These are phyloP conservation scores for Neurospora pannonica DNA, from an alignment of 495 filamentous ascomycete species.

Conservation along the genomic window DNA sequence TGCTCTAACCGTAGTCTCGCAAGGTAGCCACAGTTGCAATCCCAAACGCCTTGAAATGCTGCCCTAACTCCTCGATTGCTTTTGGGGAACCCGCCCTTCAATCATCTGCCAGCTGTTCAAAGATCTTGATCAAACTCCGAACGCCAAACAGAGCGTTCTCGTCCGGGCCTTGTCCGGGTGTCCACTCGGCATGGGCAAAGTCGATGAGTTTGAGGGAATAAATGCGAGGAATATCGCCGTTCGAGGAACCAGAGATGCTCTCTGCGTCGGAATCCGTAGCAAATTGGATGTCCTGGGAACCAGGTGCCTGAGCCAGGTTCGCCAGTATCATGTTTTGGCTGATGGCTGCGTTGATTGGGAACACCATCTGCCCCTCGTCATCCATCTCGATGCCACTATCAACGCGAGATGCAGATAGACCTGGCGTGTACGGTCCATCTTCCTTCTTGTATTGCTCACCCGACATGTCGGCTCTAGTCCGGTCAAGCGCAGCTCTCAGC, in stretches of 20 bases:
- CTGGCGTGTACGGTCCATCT: background rate
- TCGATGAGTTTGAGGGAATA: conserved; percentile 86
- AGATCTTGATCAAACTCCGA: conserved; percentile 59
- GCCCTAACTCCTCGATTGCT: background rate
- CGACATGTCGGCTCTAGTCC: conserved; percentile 37
- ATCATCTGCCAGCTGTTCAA: conserved; percentile 44
- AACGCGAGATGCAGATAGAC: conserved; percentile 20
- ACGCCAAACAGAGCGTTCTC: conserved; percentile 75
- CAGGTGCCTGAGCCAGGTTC: background rate
- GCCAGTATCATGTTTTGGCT: background rate
- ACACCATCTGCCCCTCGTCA: conserved; percentile 24
- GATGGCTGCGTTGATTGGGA: background rate
- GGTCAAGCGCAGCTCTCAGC: conserved; percentile 55
- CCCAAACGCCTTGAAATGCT: background rate
- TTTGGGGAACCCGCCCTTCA: background rate
- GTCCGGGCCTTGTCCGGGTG: conserved; percentile 76
- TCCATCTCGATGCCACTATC: conserved; percentile 38
- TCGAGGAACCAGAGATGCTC: background rate
- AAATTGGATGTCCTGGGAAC: background rate
- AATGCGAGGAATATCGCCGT: conserved; percentile 48
- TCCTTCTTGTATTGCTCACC: conserved; percentile 11
- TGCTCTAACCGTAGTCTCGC: background rate
- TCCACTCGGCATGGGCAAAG: conserved; percentile 90
- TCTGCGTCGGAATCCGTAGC: conserved; percentile 40
- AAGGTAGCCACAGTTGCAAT: background rate